Evolutionary conservation across 2,329 filamentous ascomycete species (phyloP), one percentile per base, ranked within the genome.

Genomic region (Plenodomus lindquistii): DNA sequence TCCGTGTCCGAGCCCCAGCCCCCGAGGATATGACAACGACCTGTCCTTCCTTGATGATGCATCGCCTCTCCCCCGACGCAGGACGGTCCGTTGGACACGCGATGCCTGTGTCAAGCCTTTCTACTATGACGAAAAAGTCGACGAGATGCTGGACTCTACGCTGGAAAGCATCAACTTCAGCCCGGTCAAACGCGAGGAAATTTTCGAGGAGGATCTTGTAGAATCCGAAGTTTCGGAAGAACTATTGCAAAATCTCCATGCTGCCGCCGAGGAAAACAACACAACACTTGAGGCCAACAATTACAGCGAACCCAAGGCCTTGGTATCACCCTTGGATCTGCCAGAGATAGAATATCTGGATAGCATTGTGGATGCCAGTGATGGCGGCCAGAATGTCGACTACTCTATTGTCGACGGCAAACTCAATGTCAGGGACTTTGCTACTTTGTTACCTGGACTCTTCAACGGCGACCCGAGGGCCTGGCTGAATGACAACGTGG

Each of bases 401-500:
- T 50, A 34, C 16, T 41, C 46, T 1, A 40, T 68, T 29, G 48
- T 60, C 13, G 37, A 44, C 0, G 36, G 55, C 37, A 74, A 80
- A 15, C 71, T 89, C 15, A 75, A 65, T 1, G 66, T 74, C 2
- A 81, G 83, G 43, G 86, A 89, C 63, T 86, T 91, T 59, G 75
- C 73, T n/a, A 86, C 80, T 39, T 72, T 91, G 4, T 49, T 77
- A 4, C 68, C 71, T 4, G 31, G 31, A 3, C 48, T 55, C 15
- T 69, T 70, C 56, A 66, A 63, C 24, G 69, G 69, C 36, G 54
- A 56, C 7, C 76, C 86, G 15, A 75, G 76, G 16, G 68, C 74
- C 8, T 93, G 88, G 88, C 79, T 93, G 6, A 91, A 92, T 55
- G 89, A 92, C 66, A 85, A 89, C 58, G 82, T 88, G 42, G 82